phyloP scores from a whole-genome alignment of 352 stramenopile species.

The Phytophthora cryptogea region DNA sequence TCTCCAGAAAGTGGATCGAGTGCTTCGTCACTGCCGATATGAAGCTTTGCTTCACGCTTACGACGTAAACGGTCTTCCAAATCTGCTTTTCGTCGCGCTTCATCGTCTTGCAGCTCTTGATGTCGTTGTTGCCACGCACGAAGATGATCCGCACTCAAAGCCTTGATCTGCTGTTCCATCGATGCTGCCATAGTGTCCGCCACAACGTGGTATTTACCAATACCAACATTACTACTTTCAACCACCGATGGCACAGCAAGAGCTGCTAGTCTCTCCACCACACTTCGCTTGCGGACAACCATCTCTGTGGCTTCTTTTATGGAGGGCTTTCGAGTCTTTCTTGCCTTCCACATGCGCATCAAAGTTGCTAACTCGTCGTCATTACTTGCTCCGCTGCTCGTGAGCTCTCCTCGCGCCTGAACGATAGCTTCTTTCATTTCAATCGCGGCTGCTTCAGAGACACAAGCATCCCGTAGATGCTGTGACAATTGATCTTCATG shows the following conservation, averaged over 20 bases:
- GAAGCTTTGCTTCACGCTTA: conserved; percentile 19
- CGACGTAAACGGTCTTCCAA: conserved; percentile 25
- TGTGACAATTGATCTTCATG: conserved; percentile 22
- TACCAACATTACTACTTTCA: not conserved
- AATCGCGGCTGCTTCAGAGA: conserved; percentile 14
- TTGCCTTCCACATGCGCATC: conserved; percentile 20
- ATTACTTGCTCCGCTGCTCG: not conserved
- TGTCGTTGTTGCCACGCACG: conserved; percentile 30
- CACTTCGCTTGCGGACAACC: conserved; percentile 8
- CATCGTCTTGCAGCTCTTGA: conserved; percentile 30
- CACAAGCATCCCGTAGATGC: conserved; percentile 24
- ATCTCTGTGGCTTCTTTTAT: conserved; percentile 5
- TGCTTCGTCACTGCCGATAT: not conserved
- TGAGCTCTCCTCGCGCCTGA: conserved; percentile 14
- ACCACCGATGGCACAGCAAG: not conserved
- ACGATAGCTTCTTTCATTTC: conserved; percentile 25
- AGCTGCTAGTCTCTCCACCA: conserved; percentile 13
- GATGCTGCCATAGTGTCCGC: conserved; percentile 30
- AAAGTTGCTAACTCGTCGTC: conserved; percentile 15
- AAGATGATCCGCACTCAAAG: conserved; percentile 32
- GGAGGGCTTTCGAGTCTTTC: conserved; percentile 3
- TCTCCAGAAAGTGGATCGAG: not conserved
- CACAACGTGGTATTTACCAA: conserved; percentile 13
- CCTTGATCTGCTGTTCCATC: conserved; percentile 41
- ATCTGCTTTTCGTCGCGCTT: conserved; percentile 17